Percentiles rank a stretch among this genome's conserved stretches.
Evolutionary conservation across 2,329 filamentous ascomycete genomes (phyloP).

Genomic region (Didymella keratinophila): DNA sequence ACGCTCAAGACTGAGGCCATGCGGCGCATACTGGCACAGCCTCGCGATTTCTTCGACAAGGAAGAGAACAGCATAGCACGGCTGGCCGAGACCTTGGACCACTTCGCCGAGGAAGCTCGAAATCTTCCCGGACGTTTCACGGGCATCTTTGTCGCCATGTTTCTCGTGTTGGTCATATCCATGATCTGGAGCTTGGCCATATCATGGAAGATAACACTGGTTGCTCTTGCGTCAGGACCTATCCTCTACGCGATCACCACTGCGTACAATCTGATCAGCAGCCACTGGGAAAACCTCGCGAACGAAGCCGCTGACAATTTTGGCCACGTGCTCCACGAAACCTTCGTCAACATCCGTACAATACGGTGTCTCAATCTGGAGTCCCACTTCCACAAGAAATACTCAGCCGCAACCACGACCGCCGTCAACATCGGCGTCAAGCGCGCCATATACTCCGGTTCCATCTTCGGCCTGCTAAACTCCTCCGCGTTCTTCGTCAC

Average conservation of each 20-base stretch:
- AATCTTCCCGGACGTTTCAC: slow-evolving; percentile 82
- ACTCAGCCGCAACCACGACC: slow-evolving; percentile 59
- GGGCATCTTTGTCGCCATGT: slow-evolving; percentile 71
- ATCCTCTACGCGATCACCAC: slow-evolving; percentile 72
- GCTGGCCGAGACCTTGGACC: slow-evolving; percentile 77
- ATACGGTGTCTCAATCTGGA: slow-evolving; percentile 80
- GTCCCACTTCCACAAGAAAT: slow-evolving; percentile 71
- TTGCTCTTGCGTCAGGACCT: slow-evolving; percentile 74
- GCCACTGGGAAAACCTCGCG: slow-evolving; percentile 74
- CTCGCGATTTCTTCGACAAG: slow-evolving; percentile 78
- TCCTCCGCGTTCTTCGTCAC: slow-evolving; percentile 74
- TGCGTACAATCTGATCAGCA: slow-evolving; percentile 69
- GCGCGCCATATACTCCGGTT: slow-evolving; percentile 71
- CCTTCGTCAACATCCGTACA: slow-evolving; percentile 79
- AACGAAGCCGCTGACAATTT: slow-evolving; percentile 69
- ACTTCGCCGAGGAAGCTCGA: slow-evolving; percentile 86
- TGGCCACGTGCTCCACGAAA: slow-evolving; percentile 73
- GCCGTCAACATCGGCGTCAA: slow-evolving; percentile 69
- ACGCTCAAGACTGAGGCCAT: slow-evolving; percentile 73
- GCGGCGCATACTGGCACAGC: slow-evolving; percentile 75
- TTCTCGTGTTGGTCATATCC: slow-evolving; percentile 72
- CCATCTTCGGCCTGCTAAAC: slow-evolving; percentile 81
- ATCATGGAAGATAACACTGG: slow-evolving; percentile 82
- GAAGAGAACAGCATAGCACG: slow-evolving; percentile 69
- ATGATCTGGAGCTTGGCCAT: slow-evolving; percentile 76